Base-by-base conservation (phyloP, 106 monocot species). In the Phalaenopsis aphrodite region DNA sequence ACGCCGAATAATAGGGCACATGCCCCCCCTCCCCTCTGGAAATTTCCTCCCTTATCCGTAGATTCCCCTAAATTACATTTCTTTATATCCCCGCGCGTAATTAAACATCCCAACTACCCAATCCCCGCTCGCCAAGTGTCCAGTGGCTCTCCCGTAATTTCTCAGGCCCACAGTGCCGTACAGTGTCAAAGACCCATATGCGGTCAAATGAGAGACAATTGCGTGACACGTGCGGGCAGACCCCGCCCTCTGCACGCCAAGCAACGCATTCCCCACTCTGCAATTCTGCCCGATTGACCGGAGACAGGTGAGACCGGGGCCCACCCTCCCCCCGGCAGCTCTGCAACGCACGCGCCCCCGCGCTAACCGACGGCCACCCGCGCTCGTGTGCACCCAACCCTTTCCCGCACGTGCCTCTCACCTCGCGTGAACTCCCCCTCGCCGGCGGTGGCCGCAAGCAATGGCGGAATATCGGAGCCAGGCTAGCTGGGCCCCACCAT, bases 261-360 rank as follows among this genome's bases (percentile, higher is more conserved):
- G 43, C 75, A 56, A 81, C 0, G 81, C 30, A 0, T 71, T 24
- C 52, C 75, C 56, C 45, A 47, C 77, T 37, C 45, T n/a, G 21
- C 76, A 82, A 48, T 65, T 45, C 66, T 82, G 82, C 77, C 82
- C 73, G 82, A 76, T 77, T 82, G 77, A 82, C 82, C 41, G 82
- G 66, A 23, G 41, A 52, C 76, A 77, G 5, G 77, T 65, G 38
- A 37, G 71, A 38, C 37, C 38, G 38, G 71, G 71, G 37, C 37
- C 71, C 71, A 3, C 10, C 71, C 71, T 14, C 52, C 10, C 71
- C 71, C 52, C 52, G 52, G 52, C 52, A 52, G 52, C 52, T 52
- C 52, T 52, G 52, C 11, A 12, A 52, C 14, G 52, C 52, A 52
- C 52, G 52, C 52, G 52, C 52, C 3, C 57, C 10, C 57, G 57